Evolutionary conservation across 192 early-diverging fungal species (phyloP), one percentile per base, ranked within the genome.

Genomic region (Lobosporangium transversale): DNA sequence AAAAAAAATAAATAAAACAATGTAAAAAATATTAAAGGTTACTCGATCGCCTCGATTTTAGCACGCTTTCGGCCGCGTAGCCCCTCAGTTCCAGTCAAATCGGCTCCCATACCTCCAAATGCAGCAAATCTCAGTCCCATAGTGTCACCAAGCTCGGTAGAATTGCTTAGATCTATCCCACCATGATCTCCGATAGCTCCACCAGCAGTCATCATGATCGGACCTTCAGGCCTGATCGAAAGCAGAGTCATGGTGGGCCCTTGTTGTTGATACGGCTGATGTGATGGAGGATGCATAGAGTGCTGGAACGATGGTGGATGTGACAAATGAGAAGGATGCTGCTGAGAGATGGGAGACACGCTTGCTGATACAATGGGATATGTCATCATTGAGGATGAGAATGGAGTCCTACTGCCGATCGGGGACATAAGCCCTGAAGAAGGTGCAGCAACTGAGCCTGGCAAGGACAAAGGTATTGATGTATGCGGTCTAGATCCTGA

Each of bases 21-120:
- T 3, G 5, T 42, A 32, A 53, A 18, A 49, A 54, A 21, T 53
- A 59, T 27, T 11, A 50, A 17, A 20, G 17, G 30, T 27, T 54
- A 65, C 50, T 74, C 62, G 40, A 74, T 74, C 21, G 53, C 70
- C 48, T 74, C 70, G 31, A 76, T 76, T 50, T 76, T 76, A 32
- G 73, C 58, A 21, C 73, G 73, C 35, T 76, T 76, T 35, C 73
- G 48, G 9, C 66, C 27, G 31, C 40, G 54, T 14, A 6, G 53
- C 17, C 21, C 26, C 3, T 54, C 43, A 3, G 23, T 62, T 40
- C 48, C 37, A 40, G 7, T 14, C 8, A 14, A 40, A 7, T 7
- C 37, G 37, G 8, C 37, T 10, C 37, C 14, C 37, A 40, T 40
- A 14, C 37, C 49, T 18, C 36, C 24, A 30, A 20, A 52, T 29